Conservation (phyloP, 2,329 filamentous ascomycete species). For the Metarhizium brunneum region DNA sequence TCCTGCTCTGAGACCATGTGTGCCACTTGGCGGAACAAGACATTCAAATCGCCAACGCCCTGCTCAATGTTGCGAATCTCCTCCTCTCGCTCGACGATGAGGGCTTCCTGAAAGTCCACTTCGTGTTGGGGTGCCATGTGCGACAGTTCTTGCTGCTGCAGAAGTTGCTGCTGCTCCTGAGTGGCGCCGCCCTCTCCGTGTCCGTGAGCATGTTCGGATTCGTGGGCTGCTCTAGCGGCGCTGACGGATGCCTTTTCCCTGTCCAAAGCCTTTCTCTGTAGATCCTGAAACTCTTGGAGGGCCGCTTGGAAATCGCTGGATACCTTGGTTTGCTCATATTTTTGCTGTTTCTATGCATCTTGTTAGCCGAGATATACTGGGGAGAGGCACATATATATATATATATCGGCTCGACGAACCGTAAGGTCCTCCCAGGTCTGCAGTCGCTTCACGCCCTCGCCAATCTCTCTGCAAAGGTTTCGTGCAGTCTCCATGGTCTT, state of each 20-base stretch:
- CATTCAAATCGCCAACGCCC: slow-evolving; percentile 88
- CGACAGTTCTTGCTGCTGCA: slow-evolving; percentile 62
- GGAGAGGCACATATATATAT: neutral
- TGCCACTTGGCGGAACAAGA: slow-evolving; percentile 94
- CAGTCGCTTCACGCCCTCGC: slow-evolving; percentile 87
- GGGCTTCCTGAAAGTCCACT: slow-evolving; percentile 91
- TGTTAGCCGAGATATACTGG: neutral
- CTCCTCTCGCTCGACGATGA: slow-evolving; percentile 92
- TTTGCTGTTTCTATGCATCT: slow-evolving; percentile 68
- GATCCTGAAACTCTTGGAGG: slow-evolving; percentile 80
- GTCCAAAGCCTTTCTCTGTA: slow-evolving; percentile 85
- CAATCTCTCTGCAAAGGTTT: slow-evolving; percentile 80
- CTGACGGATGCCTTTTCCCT: slow-evolving; percentile 83
- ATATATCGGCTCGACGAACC: slow-evolving; percentile 35
- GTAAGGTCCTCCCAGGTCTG: slow-evolving; percentile 79
- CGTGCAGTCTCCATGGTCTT: slow-evolving; percentile 80
- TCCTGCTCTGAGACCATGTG: slow-evolving; percentile 95
- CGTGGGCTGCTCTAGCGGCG: slow-evolving; percentile 72
- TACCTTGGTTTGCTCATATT: slow-evolving; percentile 92
- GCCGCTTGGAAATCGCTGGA: slow-evolving; percentile 87
- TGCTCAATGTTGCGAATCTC: slow-evolving; percentile 98
- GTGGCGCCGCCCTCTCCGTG: slow-evolving; percentile 12
- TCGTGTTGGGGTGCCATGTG: slow-evolving; percentile 85
- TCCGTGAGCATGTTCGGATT: slow-evolving; percentile 34
- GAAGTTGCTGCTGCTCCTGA: slow-evolving; percentile 25